Base-by-base conservation (phyloP, 129 eudicot genomes). In the Flaveria trinervia region DNA sequence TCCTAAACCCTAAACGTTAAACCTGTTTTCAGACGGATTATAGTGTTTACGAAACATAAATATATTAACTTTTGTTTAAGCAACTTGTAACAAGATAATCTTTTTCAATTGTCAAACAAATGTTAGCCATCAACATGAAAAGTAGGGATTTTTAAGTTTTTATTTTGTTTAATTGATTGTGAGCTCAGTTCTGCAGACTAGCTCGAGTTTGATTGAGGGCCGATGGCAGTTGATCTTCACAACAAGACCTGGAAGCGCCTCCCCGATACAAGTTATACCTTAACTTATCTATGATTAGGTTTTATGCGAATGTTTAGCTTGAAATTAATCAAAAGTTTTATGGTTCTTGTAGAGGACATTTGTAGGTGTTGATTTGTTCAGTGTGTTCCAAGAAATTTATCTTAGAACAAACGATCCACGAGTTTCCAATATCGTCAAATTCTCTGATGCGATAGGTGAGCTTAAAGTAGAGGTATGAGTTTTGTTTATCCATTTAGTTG, bases 171-270 rank as follows among this genome's bases (percentile, higher is more conserved):
- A 18, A 17, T 41, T 55, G n/a, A 57, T 62, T 50, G 76, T 64
- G 57, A 71, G 70, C 70, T 77, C 62, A 66, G 59, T 50, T 80
- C 30, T 82, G 77, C 93, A 95, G 99, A 95, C 99, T 64, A 85
- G 94, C 71, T 92, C 97, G 49, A 88, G 94, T 77, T 77, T 92
- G 49, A 92, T 92, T 8, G 99, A 95, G 86, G 99, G 97, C 51
- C 84, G 96, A 8, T 95, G 99, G 99, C 96, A 90, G 64, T 71
- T 95, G 28, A 85, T 89, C 84, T 95, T 91, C 83, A 95, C 97
- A 26, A 95, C 97, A 9, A 95, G 97, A 81, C 97, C 99, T 9
- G 96, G 94, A 85, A 86, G 94, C 36, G 96, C 99, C 61, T 95
- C 97, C 23, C 97, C 95, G 1, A 95, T 95, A 74, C 99, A 95